Evolutionary conservation across 768 basidiomycete species (phyloP).

Genomic region (Tulasnella sp.): DNA sequence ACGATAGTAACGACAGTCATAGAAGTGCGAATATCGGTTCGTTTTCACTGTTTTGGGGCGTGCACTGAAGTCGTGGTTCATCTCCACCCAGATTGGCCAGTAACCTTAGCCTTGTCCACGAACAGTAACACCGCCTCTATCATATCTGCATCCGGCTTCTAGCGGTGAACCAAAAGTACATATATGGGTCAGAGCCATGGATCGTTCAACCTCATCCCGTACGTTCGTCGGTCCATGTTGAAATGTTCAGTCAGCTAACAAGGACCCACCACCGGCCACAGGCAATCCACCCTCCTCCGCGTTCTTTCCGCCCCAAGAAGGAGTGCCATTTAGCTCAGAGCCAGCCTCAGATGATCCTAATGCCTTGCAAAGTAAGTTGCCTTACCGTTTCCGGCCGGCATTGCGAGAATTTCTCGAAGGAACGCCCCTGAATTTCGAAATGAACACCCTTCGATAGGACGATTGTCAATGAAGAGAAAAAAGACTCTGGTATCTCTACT

Average conservation of each 20-base stretch:
- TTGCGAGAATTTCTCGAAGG: not conserved
- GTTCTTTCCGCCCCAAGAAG: not conserved
- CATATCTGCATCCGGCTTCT: not conserved
- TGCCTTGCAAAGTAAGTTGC: not conserved
- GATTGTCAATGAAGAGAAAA: constrained; percentile 13
- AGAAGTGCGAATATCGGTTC: not conserved
- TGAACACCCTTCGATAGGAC: not conserved
- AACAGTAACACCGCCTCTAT: not conserved
- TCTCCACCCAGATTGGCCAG: not conserved
- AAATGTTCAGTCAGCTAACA: not conserved
- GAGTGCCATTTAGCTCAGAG: not conserved
- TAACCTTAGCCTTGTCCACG: not conserved
- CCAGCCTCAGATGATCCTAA: not conserved
- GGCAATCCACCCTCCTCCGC: not conserved
- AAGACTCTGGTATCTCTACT: constrained; percentile 20
- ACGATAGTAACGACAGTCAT: not conserved
- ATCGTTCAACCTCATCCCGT: not conserved
- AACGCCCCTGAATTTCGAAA: not conserved
- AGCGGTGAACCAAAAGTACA: not conserved
- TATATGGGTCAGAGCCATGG: constrained; percentile 9
- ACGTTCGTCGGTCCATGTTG: not conserved
- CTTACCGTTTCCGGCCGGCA: not conserved
- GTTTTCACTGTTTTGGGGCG: not conserved
- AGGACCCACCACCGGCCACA: not conserved
- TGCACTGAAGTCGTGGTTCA: not conserved